Evolutionary conservation across 116 monocot genomes (phyloP), one percentile per base, ranked within the genome.

Genomic region (Phalaenopsis hybrid): DNA sequence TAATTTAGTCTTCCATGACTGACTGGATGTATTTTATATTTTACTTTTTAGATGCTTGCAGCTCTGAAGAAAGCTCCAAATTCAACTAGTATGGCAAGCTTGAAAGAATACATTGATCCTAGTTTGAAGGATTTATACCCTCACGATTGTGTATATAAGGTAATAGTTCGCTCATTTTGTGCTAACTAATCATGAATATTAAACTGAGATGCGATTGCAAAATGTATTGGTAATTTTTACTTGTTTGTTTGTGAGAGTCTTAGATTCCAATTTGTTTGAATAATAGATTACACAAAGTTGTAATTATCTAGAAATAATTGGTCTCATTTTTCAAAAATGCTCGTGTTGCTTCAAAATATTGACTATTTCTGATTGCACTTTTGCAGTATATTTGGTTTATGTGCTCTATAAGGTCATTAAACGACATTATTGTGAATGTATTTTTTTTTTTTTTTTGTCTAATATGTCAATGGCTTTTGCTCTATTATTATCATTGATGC

Each of bases 91-190:
- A 92, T 97, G 92, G 81, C 79, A 9, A 89, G 94, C 84, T 67
- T 97, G 67, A 97, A 90, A 85, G 89, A 84, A 46, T 89, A 74
- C 76, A 88, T 94, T 78, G 96, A 97, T 81, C 90, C 91, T 48
- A 97, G 92, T 80, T 75, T 97, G 81, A 86, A 89, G 89, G 89
- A 92, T 51, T 76, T 97, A 59, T 97, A 94, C 82, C 96, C 96
- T 73, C 92, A 91, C 83, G 96, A 97, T 81, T 97, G 96, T 79
- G 88, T 92, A 61, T 91, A 81, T 76, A 97, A 97, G 94, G 96
- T 91, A 81, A 84, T 46, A 59, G 12, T 57, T 45, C 13, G 61
- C 75, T 49, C 49, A 15, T 67, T 76, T 81, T 4, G 75, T 45
- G 2, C 5, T 16, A 73, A 72, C 12, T 33, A 33, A 16, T 33